phyloP scores from a whole-genome alignment of 306 rosid genomes.

The Sphenostylis stenocarpa region DNA sequence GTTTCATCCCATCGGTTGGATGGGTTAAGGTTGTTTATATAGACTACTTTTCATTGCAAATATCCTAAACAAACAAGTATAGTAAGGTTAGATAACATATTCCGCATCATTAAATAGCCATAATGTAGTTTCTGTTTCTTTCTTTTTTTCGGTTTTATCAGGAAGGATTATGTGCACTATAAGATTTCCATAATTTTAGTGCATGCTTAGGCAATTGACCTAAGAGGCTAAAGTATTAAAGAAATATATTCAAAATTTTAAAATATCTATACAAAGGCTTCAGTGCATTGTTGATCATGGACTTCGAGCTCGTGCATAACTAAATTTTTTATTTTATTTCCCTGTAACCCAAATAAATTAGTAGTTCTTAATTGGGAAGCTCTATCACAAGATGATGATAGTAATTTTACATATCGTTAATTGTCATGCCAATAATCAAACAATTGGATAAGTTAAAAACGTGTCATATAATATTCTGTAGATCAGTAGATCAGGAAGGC shows the following conservation, averaged over 20 bases:
- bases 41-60: neutral
- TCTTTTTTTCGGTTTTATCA: neutral
- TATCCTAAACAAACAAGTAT: neutral
- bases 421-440: slow-evolving; percentile 8
- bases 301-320: neutral
- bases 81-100: neutral
- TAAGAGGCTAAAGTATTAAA: neutral
- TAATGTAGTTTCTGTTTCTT: neutral
- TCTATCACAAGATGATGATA: slow-evolving; percentile 14
- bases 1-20: neutral
- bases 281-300: neutral
- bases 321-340: neutral
- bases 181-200: neutral
- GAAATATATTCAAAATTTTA: no score
- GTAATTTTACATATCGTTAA: slow-evolving; percentile 12
- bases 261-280: neutral
- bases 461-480: neutral
- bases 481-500: slow-evolving; percentile 31
- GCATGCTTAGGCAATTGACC: neutral
- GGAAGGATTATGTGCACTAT: neutral
- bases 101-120: neutral
- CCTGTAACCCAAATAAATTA: neutral
- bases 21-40: slow-evolving; percentile 3
- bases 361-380: slow-evolving; percentile 10
- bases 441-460: neutral